These are phyloP conservation scores for Populus pruinosa DNA, from an alignment of 345 rosid species.

Conservation along the genomic window DNA sequence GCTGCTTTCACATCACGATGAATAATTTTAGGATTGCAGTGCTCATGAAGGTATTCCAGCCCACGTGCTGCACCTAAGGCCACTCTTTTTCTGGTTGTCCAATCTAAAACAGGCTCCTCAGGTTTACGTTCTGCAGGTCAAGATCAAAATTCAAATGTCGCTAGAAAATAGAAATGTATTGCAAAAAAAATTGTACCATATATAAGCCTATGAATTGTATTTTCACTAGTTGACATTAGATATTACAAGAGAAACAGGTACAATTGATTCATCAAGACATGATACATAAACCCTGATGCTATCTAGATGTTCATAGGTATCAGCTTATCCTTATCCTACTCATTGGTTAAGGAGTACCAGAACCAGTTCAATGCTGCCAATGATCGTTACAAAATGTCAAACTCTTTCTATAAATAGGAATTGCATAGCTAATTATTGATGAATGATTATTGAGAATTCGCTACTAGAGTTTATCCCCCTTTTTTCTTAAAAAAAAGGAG, in stretches of 20 bases:
- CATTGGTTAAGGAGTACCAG: not conserved
- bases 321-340: not conserved
- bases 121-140: slow-evolving; percentile 69
- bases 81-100: slow-evolving; percentile 78
- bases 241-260: not conserved
- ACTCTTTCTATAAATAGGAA: no score
- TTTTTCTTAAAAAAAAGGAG: not conserved
- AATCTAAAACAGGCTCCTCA: slow-evolving; percentile 70
- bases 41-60: slow-evolving; percentile 93
- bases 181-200: not conserved
- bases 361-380: not conserved
- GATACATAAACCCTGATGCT: not conserved
- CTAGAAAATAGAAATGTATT: not conserved
- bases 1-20: slow-evolving; percentile 99
- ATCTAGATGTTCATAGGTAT: not conserved
- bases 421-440: not conserved
- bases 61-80: slow-evolving; percentile 96
- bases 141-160: slow-evolving; percentile 4
- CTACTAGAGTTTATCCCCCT: not conserved
- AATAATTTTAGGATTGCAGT: slow-evolving; percentile 94
- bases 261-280: not conserved
- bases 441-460: not conserved
- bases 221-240: not conserved
- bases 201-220: not conserved
- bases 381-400: not conserved